A percentile compares a stretch with the other conserved stretches of the same genome.
phyloP scores from a whole-genome alignment of 2,329 filamentous ascomycete genomes.

The Huntiella moniliformis region DNA sequence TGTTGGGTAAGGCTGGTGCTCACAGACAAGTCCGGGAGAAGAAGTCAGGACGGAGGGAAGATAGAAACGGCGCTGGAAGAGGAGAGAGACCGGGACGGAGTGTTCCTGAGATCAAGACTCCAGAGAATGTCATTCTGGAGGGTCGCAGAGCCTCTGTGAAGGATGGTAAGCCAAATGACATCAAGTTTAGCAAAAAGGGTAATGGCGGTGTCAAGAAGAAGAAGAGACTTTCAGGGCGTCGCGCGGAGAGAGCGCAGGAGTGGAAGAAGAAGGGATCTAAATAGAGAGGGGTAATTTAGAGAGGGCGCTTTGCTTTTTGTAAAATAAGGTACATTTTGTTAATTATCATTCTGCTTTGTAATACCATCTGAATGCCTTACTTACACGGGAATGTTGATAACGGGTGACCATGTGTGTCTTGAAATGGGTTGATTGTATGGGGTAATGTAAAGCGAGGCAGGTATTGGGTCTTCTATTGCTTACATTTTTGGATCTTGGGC shows the following conservation, averaged over 20 bases:
- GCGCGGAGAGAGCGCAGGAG: constrained; percentile 23
- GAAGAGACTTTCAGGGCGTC: constrained; percentile 22
- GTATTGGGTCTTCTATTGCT: no score
- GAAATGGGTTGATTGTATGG: no score
- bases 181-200: constrained; percentile 38
- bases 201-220: constrained; percentile 22
- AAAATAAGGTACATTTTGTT: no score
- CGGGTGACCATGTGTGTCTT: no score
- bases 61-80: constrained; percentile 11
- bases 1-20: constrained; percentile 53
- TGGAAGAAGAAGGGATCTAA: constrained; percentile 25
- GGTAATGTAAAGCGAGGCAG: no score
- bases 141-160: constrained; percentile 53
- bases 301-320: background rate
- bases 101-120: constrained; percentile 28
- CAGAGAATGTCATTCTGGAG: constrained; percentile 62
- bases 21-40: constrained; percentile 21
- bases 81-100: constrained; percentile 12
- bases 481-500: no score
- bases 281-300: background rate
- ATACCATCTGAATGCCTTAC: no score
- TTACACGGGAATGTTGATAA: no score
- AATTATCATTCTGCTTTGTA: no score
- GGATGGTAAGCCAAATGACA: constrained; percentile 43
- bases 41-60: constrained; percentile 2